Percentiles rank a stretch among this genome's conserved stretches.
phyloP scores from a whole-genome alignment of 495 filamentous ascomycete species.

The Astrocystis sublimbata region DNA sequence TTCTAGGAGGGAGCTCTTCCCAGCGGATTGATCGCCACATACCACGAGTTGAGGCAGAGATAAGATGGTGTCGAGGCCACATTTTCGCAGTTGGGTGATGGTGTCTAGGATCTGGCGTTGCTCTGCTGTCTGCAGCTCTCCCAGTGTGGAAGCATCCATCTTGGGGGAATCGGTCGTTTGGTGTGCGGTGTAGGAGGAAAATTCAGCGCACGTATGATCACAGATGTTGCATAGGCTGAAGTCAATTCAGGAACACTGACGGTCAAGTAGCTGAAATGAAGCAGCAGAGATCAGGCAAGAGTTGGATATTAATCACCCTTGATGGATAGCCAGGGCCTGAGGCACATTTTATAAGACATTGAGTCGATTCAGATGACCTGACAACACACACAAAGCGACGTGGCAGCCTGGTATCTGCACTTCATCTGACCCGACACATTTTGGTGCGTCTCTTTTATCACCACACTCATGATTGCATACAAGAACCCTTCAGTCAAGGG shows the following conservation, averaged over 20 bases:
- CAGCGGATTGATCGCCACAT: conserved; percentile 66
- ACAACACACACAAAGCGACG: neutral
- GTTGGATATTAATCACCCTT: neutral
- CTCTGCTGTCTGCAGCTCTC: conserved; percentile 2
- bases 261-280: neutral
- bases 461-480: neutral
- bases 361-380: neutral
- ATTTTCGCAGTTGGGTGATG: neutral
- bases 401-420: neutral
- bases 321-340: neutral
- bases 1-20: conserved; percentile 72
- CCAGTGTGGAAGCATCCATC: neutral
- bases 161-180: neutral
- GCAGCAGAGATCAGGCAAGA: neutral
- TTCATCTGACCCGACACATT: neutral
- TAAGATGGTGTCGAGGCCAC: neutral
- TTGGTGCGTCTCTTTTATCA: neutral
- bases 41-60: conserved; percentile 67
- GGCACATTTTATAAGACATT: neutral
- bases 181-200: neutral
- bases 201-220: neutral
- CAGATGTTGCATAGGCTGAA: neutral
- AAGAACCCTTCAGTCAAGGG: neutral
- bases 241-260: neutral
- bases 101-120: neutral